Evolutionary conservation across 331 rosid species (phyloP).

Genomic region (Arachis monticola): DNA sequence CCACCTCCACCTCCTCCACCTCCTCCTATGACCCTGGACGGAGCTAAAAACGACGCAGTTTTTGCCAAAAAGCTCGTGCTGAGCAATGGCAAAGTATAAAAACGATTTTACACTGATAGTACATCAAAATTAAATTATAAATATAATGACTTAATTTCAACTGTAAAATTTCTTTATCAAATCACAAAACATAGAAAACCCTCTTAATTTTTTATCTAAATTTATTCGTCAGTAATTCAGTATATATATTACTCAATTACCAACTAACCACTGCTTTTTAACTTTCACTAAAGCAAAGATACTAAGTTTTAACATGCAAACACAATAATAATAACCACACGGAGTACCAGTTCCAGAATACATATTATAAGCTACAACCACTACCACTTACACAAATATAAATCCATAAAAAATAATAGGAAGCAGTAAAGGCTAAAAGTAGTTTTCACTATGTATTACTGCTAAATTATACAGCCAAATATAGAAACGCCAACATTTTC

Average conservation of each 20-base stretch:
- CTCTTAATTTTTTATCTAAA: neutral
- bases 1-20: too few species aligned
- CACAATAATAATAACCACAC: constrained; percentile 41
- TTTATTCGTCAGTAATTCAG: neutral
- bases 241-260: constrained; percentile 26
- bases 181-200: constrained; percentile 12
- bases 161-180: constrained; percentile 1
- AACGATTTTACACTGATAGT: too few species aligned
- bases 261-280: constrained; percentile 11
- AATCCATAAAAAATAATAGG: constrained; percentile 48
- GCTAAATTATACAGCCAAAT: constrained; percentile 55
- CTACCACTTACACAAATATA: constrained; percentile 41
- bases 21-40: too few species aligned
- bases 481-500: constrained; percentile 36
- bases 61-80: too few species aligned
- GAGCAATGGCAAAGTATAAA: too few species aligned
- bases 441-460: constrained; percentile 49
- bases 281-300: constrained; percentile 15
- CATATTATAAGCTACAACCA: constrained; percentile 50
- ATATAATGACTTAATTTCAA: too few species aligned
- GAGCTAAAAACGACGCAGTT: too few species aligned
- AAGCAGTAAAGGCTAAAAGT: constrained; percentile 45
- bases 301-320: constrained; percentile 40
- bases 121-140: too few species aligned
- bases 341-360: constrained; percentile 44